These are phyloP conservation scores for Serendipita sp. DNA, from an alignment of 768 basidiomycete genomes.

Conservation along the genomic window DNA sequence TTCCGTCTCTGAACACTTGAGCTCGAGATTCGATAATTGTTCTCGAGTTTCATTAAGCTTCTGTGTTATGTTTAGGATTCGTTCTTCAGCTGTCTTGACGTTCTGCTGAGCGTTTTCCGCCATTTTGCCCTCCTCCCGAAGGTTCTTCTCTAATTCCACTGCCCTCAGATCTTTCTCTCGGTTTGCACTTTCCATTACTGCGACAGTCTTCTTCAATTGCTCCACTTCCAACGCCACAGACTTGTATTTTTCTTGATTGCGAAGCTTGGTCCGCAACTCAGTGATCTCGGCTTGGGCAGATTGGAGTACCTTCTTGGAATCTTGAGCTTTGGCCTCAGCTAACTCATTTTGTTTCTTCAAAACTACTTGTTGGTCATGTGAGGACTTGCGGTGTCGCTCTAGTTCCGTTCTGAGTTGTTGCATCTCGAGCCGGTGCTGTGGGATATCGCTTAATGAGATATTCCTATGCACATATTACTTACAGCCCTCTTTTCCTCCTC, in stretches of 20 bases:
- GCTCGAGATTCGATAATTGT: background rate
- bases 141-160: constrained; percentile 35
- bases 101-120: background rate
- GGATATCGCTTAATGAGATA: background rate
- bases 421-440: constrained; percentile 43
- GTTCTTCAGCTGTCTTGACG: background rate
- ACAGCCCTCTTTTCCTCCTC: constrained; percentile 51
- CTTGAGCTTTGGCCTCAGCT: constrained; percentile 43
- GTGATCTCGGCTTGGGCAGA: constrained; percentile 47
- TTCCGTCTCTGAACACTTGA: too few relatives aligned
- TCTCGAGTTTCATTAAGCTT: background rate
- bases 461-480: constrained; percentile 15
- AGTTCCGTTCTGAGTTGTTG: constrained; percentile 45
- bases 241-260: constrained; percentile 31
- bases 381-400: constrained; percentile 28
- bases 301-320: constrained; percentile 34
- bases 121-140: constrained; percentile 34
- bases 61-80: background rate
- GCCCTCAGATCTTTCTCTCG: background rate
- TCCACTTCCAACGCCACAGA: constrained; percentile 38
- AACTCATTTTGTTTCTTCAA: constrained; percentile 44
- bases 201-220: constrained; percentile 36
- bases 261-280: constrained; percentile 42
- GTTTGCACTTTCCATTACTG: background rate
- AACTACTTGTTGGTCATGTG: constrained; percentile 39